A percentile compares a stretch with the other conserved stretches of the same genome.
phyloP scores from a whole-genome alignment of 164 flowering plant genomes.

The Annona squamosa region DNA sequence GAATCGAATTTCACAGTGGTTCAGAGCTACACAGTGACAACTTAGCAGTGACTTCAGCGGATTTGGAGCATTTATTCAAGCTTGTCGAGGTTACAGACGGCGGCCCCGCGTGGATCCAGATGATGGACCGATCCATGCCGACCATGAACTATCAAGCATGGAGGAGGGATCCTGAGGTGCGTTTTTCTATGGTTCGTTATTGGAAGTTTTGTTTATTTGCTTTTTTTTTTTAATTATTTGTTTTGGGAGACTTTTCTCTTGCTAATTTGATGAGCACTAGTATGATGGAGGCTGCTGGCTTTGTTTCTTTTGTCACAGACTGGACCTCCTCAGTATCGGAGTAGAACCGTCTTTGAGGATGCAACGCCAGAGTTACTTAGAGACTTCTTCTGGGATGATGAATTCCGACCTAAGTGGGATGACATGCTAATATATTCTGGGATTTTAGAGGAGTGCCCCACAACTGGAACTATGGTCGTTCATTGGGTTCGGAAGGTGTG shows the following conservation, averaged over 20 bases:
- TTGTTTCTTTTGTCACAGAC: constrained; percentile 21
- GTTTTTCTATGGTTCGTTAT: neutral
- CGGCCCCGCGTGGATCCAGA: constrained; percentile 71
- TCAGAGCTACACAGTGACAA: constrained; percentile 24
- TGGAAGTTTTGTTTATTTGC: too few species aligned
- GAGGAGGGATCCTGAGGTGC: constrained; percentile 70
- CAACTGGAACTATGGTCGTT: constrained; percentile 70
- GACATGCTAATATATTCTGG: constrained; percentile 49
- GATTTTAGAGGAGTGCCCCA: constrained; percentile 50
- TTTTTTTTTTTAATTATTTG: too few species aligned
- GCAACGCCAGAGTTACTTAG: constrained; percentile 61
- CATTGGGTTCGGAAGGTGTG: constrained; percentile 73
- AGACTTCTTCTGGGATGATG: constrained; percentile 87
- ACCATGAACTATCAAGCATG: constrained; percentile 79
- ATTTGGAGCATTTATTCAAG: constrained; percentile 42
- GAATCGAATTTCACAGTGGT: constrained; percentile 27
- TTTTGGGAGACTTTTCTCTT: too few species aligned
- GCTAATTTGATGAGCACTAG: neutral
- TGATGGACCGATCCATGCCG: constrained; percentile 70
- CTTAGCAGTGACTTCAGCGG: constrained; percentile 36
- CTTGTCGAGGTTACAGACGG: constrained; percentile 73
- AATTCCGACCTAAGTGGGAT: constrained; percentile 68
- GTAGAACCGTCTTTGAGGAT: constrained; percentile 61
- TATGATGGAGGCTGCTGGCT: neutral
- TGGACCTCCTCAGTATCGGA: constrained; percentile 78